Base-by-base conservation (phyloP, 2,329 filamentous ascomycete genomes). In the Cercospora berteroae region DNA sequence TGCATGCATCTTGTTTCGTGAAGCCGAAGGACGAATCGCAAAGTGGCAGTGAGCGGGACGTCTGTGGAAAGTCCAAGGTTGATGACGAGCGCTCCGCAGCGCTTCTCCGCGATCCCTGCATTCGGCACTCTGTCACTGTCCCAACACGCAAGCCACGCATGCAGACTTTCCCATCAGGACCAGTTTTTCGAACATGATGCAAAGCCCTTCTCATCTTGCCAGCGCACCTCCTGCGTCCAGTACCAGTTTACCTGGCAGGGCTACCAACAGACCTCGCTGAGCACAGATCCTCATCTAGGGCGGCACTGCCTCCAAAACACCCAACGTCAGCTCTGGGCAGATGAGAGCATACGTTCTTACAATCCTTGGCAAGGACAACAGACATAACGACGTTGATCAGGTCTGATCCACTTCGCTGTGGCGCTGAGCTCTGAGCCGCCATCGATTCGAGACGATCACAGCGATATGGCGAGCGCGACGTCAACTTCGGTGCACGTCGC, bases 401-500 rank as follows among this genome's bases (percentile, higher is more conserved):
- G 55, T 6, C 48, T 13, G 12, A 33, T 8, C 27, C 9, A 2
- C 16, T 31, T 27, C 27, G 55, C 29, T 57, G 27, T 7, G 10
- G 55, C 18, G 55, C 55, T 33, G 27, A 31, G 29, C 31, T 31
- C 23, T 31, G 18, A 20, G 29, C 18, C 31, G 55, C 10, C 27
- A 7, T 12, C 18, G 55, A 57, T 23, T 9, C 25, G 18, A 31
- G n/a, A 33, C 16, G 16, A 57, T 16, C 16, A 25, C 55, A 31
- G 7, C 27, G 18, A 36, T 10, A 58, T 60, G 39, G 62, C 56
- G 13, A 65, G 42, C 16, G 58, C 64, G 2, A 64, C 61, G 8
- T 64, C 61, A 7, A 64, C 61, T 16, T 36, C 61, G 33, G 61
- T 64, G 16, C 61, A 48, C 36, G 52, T 58, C 36, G 61, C 61